A percentile compares a stretch with the other conserved stretches of the same genome.
Evolutionary conservation across 768 basidiomycete species (phyloP).

Genomic region (Calocybe indica): DNA sequence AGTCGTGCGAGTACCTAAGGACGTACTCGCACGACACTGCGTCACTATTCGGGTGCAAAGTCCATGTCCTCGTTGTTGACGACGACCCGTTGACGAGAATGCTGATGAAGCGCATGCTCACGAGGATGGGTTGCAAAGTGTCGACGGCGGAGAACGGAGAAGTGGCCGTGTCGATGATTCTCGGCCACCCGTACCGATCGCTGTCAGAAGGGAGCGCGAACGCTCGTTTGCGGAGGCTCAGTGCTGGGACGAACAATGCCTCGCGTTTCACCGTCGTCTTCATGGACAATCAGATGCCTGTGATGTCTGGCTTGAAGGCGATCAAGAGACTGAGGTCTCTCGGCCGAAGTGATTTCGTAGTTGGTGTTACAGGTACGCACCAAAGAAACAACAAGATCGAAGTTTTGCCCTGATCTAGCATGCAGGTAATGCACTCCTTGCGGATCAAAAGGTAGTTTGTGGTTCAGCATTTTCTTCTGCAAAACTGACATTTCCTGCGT

Average conservation of each 20-base stretch:
- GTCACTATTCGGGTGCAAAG: too few relatives aligned
- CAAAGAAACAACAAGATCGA: not conserved
- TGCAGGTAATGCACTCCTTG: slow-evolving; percentile 38
- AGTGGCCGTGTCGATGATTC: slow-evolving; percentile 50
- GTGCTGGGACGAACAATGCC: slow-evolving; percentile 1
- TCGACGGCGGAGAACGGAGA: slow-evolving; percentile 64
- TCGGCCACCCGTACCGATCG: slow-evolving; percentile 19
- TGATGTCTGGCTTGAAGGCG: slow-evolving; percentile 54
- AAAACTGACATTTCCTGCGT: not conserved
- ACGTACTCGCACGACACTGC: too few relatives aligned
- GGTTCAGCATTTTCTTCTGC: not conserved
- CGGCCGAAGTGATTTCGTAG: slow-evolving; percentile 55
- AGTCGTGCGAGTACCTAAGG: too few relatives aligned
- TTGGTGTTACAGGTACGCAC: slow-evolving; percentile 48
- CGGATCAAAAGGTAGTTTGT: slow-evolving; percentile 33
- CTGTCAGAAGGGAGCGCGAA: slow-evolving; percentile 17
- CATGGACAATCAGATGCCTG: slow-evolving; percentile 58
- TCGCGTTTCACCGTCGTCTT: slow-evolving; percentile 16
- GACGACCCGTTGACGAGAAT: slow-evolving; percentile 60
- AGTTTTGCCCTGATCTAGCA: not conserved
- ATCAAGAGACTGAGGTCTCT: slow-evolving; percentile 44
- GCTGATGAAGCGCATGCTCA: slow-evolving; percentile 60
- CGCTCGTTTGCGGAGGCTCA: not conserved
- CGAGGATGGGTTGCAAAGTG: slow-evolving; percentile 56
- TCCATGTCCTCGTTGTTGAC: slow-evolving; percentile 55